A percentile compares a stretch with the other conserved stretches of the same genome.
These are phyloP conservation scores for peach (Prunus persica) DNA, from an alignment of 306 rosid genomes.

Conservation along the genomic window Prunus_persica_NCBIv2 NC_034014.1:3501501-3502000, in stretches of 20 bases:
- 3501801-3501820: background rate
- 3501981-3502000: background rate
- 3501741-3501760: background rate
- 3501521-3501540: constrained; percentile 58
- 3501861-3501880: background rate
- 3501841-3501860: background rate
- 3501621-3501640: background rate
- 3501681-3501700: constrained; percentile 24
- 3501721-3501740: background rate
- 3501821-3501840: background rate
- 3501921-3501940: background rate
- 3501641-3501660: constrained; percentile 1
- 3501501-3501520: constrained; percentile 48
- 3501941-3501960: too few relatives aligned
- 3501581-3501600: constrained; percentile 9
- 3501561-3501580: constrained; percentile 45
- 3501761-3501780: background rate
- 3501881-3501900: too few relatives aligned
- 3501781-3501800: background rate
- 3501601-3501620: constrained; percentile 7
- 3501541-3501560: constrained; percentile 69
- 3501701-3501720: background rate
- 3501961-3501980: background rate
- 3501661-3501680: background rate
- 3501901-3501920: background rate